Evolutionary conservation across 345 rosid species (phyloP), one percentile per base, ranked within the genome.

Genomic region (Acer campestre): DNA sequence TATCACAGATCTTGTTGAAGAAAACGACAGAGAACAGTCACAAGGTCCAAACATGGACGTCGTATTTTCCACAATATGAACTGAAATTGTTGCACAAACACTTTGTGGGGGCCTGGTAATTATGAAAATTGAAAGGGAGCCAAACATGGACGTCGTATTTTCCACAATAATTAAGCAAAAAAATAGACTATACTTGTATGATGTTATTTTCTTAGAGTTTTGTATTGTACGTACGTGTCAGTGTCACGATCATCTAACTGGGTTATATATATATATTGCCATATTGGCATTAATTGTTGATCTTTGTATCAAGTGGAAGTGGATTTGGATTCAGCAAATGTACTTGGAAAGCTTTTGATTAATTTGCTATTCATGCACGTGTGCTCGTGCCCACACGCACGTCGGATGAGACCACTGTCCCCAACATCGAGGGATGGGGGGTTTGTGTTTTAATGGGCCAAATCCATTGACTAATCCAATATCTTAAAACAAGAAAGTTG

Each of bases 351-450:
- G 38, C 49, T 42, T 29, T 18, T 20, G 25, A 4, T 35, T 35
- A 35, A 35, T 35, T 35, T 10, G 35, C 35, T 20, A 22, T 35
- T 18, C 67, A 46, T 23, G 72, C 71, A 42, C 75, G 62, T 56
- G 81, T 80, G 77, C 70, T 17, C 5, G 69, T 25, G 22, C 78
- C 78, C 65, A 62, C 75, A 70, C n/a, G 72, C 62, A 68, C 74
- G 58, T 69, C 59, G 16, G 53, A 46, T 31, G 38, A 22, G 20
- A 7, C 22, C 62, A 4, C 31, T 17, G 40, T 29, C 61, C 31
- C 72, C 77, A 59, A n/a, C 78, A 66, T 14, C 16, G 40, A 49
- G 65, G 49, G 64, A 75, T 82, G 76, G 79, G 81, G 81, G 44
- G n/a, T 68, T 82, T 58, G 70, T 61, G 71, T 51, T 46, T 64